Evolutionary conservation across 441 rosid species (phyloP), one percentile per base, ranked within the genome.

Genomic region (Metrosideros polymorpha): DNA sequence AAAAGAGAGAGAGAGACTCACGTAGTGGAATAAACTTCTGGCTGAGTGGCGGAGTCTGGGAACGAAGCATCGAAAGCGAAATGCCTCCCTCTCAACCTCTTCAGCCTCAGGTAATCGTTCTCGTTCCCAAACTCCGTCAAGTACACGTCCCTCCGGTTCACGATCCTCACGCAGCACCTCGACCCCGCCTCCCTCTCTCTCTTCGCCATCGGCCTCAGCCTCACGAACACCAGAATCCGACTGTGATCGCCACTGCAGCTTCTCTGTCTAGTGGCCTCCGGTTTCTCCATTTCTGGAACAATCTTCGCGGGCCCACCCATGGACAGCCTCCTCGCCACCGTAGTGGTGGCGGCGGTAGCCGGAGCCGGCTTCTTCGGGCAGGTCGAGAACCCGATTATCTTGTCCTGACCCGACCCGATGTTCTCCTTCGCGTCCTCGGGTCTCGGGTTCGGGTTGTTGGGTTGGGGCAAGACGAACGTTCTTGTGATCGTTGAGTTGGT

Each of bases 141-240:
- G 88, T 95, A 97, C 88, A 96, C 94, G 92, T 97, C 99, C 91
- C 94, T 93, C 85, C 91, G 91, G 32, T 96, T 96, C 90, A 95
- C 94, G 87, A 97, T 90, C 92, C 92, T 94, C 47, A 96, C 98
- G 85, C 99, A 96, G 63, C 98, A 92, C 82, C 96, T 84, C 56
- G 94, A 91, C 15, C 98, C 98, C 5, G 91, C 95, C 88, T 97
- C 99, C 91, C 88, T 97, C 91, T 97, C 99, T 92, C 94, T 96
- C 93, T 89, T 95, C 63, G 92, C 93, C 97, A 97, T 94, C 8
- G 99, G 99, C 93, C 99, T 94, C 84, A 97, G 95, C 94, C 99
- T 93, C 59, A 95, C 98, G 89, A 94, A 96, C 92, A 97, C 98
- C 47, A 90, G 90, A 89, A 96, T 97, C 86, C 98, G 84, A 84